phyloP scores from a whole-genome alignment of 1,284 basidiomycete genomes.

The Malassezia cuniculi region DNA sequence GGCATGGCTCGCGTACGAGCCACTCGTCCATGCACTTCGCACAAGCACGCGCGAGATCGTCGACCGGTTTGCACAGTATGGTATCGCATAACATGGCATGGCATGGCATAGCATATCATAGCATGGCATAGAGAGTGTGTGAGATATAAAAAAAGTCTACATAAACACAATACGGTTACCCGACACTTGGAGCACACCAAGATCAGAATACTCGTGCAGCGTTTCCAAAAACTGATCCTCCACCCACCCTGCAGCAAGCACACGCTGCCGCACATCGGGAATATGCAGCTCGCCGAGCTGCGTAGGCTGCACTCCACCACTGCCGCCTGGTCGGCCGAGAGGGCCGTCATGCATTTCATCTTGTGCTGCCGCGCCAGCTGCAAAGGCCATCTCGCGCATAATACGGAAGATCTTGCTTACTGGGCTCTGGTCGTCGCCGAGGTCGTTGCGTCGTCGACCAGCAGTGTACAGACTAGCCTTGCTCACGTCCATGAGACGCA shows the following conservation, averaged over 20 bases:
- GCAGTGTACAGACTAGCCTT: constrained; percentile 61
- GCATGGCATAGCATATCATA: neutral
- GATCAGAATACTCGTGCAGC: constrained; percentile 21
- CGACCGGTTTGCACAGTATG: constrained; percentile 7
- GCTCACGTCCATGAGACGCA: constrained; percentile 89
- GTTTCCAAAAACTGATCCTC: constrained; percentile 29
- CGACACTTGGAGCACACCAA: constrained; percentile 21
- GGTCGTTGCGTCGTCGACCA: constrained; percentile 8
- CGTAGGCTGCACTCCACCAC: neutral
- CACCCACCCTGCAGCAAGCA: constrained; percentile 24
- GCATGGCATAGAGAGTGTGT: no score
- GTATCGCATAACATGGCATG: neutral
- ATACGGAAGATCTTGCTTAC: constrained; percentile 40
- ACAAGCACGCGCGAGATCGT: constrained; percentile 2
- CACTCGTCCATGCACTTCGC: neutral
- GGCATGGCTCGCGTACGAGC: constrained; percentile 8
- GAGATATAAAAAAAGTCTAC: constrained; percentile 10
- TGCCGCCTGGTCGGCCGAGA: constrained; percentile 1
- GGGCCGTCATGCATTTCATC: constrained; percentile 2
- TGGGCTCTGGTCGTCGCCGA: constrained; percentile 19
- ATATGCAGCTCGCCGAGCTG: constrained; percentile 17
- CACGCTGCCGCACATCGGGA: constrained; percentile 23
- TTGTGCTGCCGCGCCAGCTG: constrained; percentile 7
- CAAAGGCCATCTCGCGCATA: constrained; percentile 32
- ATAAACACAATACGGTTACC: constrained; percentile 22